Evolutionary conservation across 805 yeast genomes (phyloP), one percentile per base, ranked within the genome.

Genomic region (Candida ortonii): DNA sequence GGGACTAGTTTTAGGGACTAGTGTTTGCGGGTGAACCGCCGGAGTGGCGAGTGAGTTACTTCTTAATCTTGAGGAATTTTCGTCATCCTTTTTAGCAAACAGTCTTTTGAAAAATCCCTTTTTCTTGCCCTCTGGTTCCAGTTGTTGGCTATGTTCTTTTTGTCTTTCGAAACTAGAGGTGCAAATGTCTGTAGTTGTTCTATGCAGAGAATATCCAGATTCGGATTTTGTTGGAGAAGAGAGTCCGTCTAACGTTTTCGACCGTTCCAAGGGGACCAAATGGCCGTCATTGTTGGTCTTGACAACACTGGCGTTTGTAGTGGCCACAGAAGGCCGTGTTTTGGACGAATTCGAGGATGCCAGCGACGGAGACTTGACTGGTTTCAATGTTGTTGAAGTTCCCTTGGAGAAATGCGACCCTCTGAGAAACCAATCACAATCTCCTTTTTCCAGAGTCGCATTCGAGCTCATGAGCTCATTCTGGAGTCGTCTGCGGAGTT

Each of bases 401-500:
- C 41, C 22, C 7, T 28, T 28, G 3, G 43, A 38, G 7, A 40
- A 35, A 15, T 39, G 34, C 10, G 51, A 26, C 6, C 47, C 50
- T 24, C 54, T 44, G 17, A 59, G 32, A 31, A 57, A 55, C 64
- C 64, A 59, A 30, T 59, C 62, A 25, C 46, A 47, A 22, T 59
- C 64, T 1, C 44, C 41, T 2, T 40, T 27, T 8, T 55, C 63
- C 12, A 57, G 24, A 5, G 49, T 9, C 2, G 46, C 36, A 12
- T 35, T 39, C 5, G 38, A 22, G 3, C 26, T 34, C 7, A 48
- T 34, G 6, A 58, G 40, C 37, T 59, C 63, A 16, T 45, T 45
- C 30, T 56, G 58, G 3, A 59, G 45, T 14, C 62, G 34, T 20
- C 47, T 39, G 8, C 64, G 49, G 28, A 59, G 46, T 16, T 38